Percentiles rank a stretch among this genome's conserved stretches.
These are phyloP conservation scores for Hura crepitans DNA, from an alignment of 441 rosid genomes.

Conservation along the genomic window DNA sequence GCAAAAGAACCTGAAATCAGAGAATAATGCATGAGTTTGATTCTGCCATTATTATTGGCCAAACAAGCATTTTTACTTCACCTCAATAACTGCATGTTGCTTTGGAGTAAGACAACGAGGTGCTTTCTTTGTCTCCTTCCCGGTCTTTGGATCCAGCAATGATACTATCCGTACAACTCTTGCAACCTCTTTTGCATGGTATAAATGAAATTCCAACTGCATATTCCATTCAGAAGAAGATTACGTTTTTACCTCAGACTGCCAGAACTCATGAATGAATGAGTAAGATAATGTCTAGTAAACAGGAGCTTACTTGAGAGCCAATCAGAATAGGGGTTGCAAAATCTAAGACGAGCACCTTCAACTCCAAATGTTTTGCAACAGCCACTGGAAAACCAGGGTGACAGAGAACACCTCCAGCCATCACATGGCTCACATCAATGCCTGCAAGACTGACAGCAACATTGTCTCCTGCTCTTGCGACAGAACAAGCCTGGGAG, in stretches of 20 bases:
- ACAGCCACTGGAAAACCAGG: constrained; percentile 77
- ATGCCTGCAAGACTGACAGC: constrained; percentile 67
- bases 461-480: constrained; percentile 89
- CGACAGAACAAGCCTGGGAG: constrained; percentile 60
- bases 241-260: constrained; percentile 11
- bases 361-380: constrained; percentile 70
- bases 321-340: constrained; percentile 82
- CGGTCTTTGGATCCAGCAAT: constrained; percentile 82
- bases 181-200: constrained; percentile 86
- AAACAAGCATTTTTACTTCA: constrained; percentile 21
- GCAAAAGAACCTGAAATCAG: constrained; percentile 55
- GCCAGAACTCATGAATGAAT: neutral
- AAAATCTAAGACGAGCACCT: constrained; percentile 65
- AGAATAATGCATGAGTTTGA: neutral
- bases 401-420: constrained; percentile 90
- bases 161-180: constrained; percentile 58
- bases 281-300: neutral
- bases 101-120: constrained; percentile 78
- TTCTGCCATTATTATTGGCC: neutral
- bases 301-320: constrained; percentile 52
- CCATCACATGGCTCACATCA: constrained; percentile 58
- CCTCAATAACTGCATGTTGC: constrained; percentile 87
- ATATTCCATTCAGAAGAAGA: constrained; percentile 18
- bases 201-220: constrained; percentile 92
- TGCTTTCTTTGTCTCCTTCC: constrained; percentile 66